Evolutionary conservation across 2,329 filamentous ascomycete genomes (phyloP).

Genomic region (Esteya vermicola): DNA sequence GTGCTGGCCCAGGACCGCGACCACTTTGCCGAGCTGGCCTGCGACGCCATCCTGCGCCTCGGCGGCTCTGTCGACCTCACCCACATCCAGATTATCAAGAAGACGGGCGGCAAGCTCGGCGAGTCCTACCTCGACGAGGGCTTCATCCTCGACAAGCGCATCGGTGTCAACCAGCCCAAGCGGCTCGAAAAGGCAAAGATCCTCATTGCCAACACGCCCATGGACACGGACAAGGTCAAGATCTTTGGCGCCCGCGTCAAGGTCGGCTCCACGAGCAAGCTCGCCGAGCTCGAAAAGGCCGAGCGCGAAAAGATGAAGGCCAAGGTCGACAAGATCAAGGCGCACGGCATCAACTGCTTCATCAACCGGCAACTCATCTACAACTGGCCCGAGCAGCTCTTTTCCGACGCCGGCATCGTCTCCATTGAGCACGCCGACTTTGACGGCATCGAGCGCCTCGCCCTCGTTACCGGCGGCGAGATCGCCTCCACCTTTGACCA

Average conservation of each 20-base stretch:
- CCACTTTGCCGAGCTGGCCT: slow-evolving; percentile 80
- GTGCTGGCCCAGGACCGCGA: slow-evolving; percentile 87
- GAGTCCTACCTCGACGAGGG: slow-evolving; percentile 97
- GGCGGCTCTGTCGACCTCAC: slow-evolving; percentile 86
- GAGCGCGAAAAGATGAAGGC: slow-evolving; percentile 99
- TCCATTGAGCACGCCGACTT: slow-evolving; percentile 99
- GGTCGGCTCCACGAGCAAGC: slow-evolving; percentile 88
- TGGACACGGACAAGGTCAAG: slow-evolving; percentile 99
- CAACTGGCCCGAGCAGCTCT: slow-evolving; percentile 99
- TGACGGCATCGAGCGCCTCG: slow-evolving; percentile 89
- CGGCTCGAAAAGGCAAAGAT: slow-evolving; percentile 97
- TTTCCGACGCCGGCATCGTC: slow-evolving; percentile 93
- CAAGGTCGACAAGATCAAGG: slow-evolving; percentile 98
- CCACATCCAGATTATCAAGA: slow-evolving; percentile 99
- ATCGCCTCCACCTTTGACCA: slow-evolving; percentile 97
- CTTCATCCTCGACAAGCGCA: slow-evolving; percentile 98
- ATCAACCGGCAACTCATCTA: slow-evolving; percentile 99
- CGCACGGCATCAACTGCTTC: slow-evolving; percentile 98
- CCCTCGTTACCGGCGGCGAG: slow-evolving; percentile 90
- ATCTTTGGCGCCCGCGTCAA: slow-evolving; percentile 97
- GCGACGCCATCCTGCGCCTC: slow-evolving; percentile 80
- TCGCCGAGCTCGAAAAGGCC: slow-evolving; percentile 96
- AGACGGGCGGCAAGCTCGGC: slow-evolving; percentile 90
- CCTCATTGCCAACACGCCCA: slow-evolving; percentile 90
- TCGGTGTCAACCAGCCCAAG: slow-evolving; percentile 97